Evolutionary conservation across 306 rosid species (phyloP).

Genomic region (Dalbergia cultrata): DNA sequence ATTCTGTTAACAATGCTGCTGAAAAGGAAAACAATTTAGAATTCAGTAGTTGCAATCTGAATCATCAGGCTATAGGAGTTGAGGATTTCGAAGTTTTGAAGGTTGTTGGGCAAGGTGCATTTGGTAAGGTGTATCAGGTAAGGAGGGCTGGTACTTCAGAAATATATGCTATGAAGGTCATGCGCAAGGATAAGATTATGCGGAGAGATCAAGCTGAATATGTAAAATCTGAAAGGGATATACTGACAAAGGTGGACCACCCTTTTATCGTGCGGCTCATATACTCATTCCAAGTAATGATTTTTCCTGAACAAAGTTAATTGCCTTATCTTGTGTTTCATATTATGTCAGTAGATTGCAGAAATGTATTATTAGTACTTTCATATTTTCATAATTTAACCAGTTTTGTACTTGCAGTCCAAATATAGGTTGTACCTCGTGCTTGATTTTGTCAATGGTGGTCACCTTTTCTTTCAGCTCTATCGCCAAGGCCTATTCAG

Average conservation of each 20-base stretch:
- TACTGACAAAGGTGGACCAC: constrained; percentile 73
- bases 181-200: constrained; percentile 85
- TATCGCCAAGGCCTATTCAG: constrained; percentile 84
- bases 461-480: constrained; percentile 90
- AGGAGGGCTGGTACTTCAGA: constrained; percentile 75
- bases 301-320: constrained; percentile 6
- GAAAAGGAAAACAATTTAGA: constrained; percentile 36
- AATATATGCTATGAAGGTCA: constrained; percentile 93
- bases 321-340: constrained; percentile 22
- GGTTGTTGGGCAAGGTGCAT: constrained; percentile 88
- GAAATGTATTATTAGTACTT: constrained; percentile 5
- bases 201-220: constrained; percentile 77
- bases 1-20: constrained; percentile 15
- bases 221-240: constrained; percentile 87
- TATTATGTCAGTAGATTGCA: not conserved
- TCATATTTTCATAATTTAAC: constrained; percentile 11
- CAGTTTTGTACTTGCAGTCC: constrained; percentile 60
- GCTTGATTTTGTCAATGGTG: constrained; percentile 88
- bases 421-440: constrained; percentile 81
- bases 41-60: constrained; percentile 31
- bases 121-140: constrained; percentile 89
- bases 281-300: constrained; percentile 83
- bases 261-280: constrained; percentile 80
- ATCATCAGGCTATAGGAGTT: constrained; percentile 59
- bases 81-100: constrained; percentile 83